Percentiles rank a stretch among this genome's conserved stretches.
Conservation (phyloP, 1,139 yeast genomes). For the Lodderomyces beijingensis region DNA sequence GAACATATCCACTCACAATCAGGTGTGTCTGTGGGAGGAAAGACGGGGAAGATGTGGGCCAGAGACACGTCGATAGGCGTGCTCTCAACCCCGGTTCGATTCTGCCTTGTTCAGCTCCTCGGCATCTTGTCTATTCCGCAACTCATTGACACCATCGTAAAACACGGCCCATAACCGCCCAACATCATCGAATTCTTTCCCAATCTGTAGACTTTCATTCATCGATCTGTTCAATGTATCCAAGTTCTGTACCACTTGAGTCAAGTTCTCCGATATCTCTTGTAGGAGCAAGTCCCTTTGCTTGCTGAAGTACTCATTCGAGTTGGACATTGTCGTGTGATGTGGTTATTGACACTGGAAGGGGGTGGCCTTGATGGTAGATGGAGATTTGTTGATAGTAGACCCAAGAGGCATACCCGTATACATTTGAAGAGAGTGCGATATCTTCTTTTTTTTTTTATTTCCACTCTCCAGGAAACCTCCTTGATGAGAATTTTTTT, state of each 20-base stretch:
- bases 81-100: not conserved
- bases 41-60: no score
- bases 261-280: slow-evolving; percentile 38
- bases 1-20: no score
- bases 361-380: not conserved
- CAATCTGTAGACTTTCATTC: slow-evolving; percentile 40
- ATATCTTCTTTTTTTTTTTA: slow-evolving; percentile 9
- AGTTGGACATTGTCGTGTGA: not conserved
- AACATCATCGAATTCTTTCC: slow-evolving; percentile 44
- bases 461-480: slow-evolving; percentile 2
- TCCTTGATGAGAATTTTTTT: no score
- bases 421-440: not conserved
- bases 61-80: no score
- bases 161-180: slow-evolving; percentile 42
- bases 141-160: slow-evolving; percentile 32
- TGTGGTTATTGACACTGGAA: slow-evolving; percentile 5
- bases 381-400: slow-evolving; percentile 1
- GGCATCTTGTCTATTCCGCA: slow-evolving; percentile 11
- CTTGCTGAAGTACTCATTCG: slow-evolving; percentile 28
- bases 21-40: no score
- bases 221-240: slow-evolving; percentile 40
- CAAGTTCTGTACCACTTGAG: slow-evolving; percentile 38
- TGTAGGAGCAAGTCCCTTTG: slow-evolving; percentile 43
- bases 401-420: slow-evolving; percentile 1
- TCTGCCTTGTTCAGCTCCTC: no score